These are phyloP conservation scores for Trebouxia gelatinosa DNA, from an alignment of 163 green algal species.

Conservation along the genomic window DNA sequence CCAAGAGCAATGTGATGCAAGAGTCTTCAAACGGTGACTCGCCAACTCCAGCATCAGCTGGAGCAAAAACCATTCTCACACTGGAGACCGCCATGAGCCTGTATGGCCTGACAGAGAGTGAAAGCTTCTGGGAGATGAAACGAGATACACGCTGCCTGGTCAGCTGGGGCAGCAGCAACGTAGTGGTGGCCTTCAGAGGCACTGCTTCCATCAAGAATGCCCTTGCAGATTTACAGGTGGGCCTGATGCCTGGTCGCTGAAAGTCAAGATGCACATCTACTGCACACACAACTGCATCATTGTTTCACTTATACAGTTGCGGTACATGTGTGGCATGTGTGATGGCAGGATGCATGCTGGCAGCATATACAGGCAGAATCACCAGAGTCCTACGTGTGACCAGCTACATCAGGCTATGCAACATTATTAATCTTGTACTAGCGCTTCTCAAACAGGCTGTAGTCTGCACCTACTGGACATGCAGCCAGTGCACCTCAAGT, in stretches of 20 bases:
- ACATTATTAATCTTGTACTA: no score
- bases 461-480: no score
- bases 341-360: not conserved
- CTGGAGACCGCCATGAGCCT: conserved; percentile 21
- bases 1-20: no score
- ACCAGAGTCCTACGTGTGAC: not conserved
- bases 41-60: not conserved
- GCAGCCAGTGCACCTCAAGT: no score
- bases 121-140: conserved; percentile 16
- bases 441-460: no score
- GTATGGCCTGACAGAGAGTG: not conserved
- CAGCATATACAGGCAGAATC: not conserved
- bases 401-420: not conserved
- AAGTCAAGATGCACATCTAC: not conserved
- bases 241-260: not conserved
- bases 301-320: no score
- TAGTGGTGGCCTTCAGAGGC: conserved; percentile 33
- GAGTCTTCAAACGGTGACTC: no score
- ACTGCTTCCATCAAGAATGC: conserved; percentile 21
- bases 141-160: conserved; percentile 24
- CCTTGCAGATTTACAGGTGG: conserved; percentile 26
- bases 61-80: not conserved
- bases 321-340: not conserved
- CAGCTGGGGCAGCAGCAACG: not conserved
- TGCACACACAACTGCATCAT: not conserved